Percentiles rank a stretch among this genome's conserved stretches.
Conservation (phyloP, 2,329 filamentous ascomycete species). For the Neonectria sp. region DNA sequence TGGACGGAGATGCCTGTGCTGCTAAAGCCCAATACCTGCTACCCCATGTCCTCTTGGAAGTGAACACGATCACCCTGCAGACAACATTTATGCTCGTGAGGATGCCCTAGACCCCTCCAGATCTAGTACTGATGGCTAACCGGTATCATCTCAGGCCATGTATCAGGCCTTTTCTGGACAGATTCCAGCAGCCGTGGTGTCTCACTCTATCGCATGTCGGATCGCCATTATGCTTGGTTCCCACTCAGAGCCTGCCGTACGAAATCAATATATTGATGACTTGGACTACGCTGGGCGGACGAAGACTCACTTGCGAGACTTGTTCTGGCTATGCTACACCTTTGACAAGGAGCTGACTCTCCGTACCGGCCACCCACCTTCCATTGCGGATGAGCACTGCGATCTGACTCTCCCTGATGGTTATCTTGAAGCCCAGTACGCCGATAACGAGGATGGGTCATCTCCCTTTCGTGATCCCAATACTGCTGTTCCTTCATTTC, state of each 20-base stretch:
- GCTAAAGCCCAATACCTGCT: slow-evolving; percentile 58
- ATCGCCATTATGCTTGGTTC: slow-evolving; percentile 64
- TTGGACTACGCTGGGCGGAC: slow-evolving; percentile 38
- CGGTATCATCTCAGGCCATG: slow-evolving; percentile 50
- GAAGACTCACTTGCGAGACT: slow-evolving; percentile 51
- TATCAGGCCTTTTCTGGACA: slow-evolving; percentile 62
- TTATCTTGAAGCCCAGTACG: slow-evolving; percentile 28
- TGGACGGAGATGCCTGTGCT: slow-evolving; percentile 58
- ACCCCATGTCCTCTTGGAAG: slow-evolving; percentile 56
- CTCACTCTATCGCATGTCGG: slow-evolving; percentile 60
- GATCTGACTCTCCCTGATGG: slow-evolving; percentile 53
- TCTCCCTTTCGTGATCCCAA: neutral
- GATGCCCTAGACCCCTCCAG: neutral
- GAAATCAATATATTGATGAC: slow-evolving; percentile 14
- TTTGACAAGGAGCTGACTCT: slow-evolving; percentile 68
- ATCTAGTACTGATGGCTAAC: neutral
- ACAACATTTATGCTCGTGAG: slow-evolving; percentile 62
- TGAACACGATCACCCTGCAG: slow-evolving; percentile 60
- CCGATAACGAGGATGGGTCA: neutral
- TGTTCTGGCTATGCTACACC: slow-evolving; percentile 69
- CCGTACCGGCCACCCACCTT: slow-evolving; percentile 65
- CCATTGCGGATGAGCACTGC: slow-evolving; percentile 35
- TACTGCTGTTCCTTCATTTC: slow-evolving; percentile 50
- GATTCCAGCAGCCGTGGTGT: slow-evolving; percentile 59
- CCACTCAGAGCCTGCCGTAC: slow-evolving; percentile 48